These are phyloP conservation scores for Dichomitus squalens DNA, from an alignment of 1,284 basidiomycete species.

Conservation along the genomic window DNA sequence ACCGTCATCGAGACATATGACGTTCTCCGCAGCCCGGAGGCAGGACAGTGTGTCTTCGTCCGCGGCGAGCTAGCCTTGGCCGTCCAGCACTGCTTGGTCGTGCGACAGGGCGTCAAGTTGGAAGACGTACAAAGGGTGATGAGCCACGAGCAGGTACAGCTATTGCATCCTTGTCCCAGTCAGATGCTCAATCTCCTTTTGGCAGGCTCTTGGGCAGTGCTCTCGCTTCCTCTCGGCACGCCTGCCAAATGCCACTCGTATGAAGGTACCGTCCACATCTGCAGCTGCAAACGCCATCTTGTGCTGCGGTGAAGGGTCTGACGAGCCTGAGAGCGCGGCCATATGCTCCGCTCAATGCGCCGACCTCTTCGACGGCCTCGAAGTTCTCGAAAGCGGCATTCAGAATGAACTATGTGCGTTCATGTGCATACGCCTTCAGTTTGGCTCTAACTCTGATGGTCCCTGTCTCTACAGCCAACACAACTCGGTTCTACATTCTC, in stretches of 20 bases:
- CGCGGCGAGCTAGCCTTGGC: slow-evolving; percentile 58
- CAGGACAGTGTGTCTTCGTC: slow-evolving; percentile 50
- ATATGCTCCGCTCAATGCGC: slow-evolving; percentile 71
- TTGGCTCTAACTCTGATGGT: neutral
- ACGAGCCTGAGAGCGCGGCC: slow-evolving; percentile 56
- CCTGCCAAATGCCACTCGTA: slow-evolving; percentile 52
- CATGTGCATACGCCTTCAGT: neutral
- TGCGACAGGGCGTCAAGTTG: slow-evolving; percentile 53
- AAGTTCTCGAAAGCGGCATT: slow-evolving; percentile 59
- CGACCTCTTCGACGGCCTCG: slow-evolving; percentile 56
- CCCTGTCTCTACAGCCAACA: slow-evolving; percentile 48
- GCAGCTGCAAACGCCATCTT: slow-evolving; percentile 61
- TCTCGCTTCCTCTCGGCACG: slow-evolving; percentile 52
- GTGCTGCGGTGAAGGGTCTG: slow-evolving; percentile 30
- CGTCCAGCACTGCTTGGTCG: slow-evolving; percentile 71
- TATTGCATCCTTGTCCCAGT: neutral
- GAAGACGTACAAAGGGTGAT: slow-evolving; percentile 55
- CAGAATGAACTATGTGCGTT: slow-evolving; percentile 61
- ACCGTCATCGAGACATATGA: slow-evolving; percentile 77
- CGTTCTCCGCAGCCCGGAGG: slow-evolving; percentile 45
- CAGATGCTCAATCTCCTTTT: neutral
- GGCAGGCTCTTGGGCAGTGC: slow-evolving; percentile 79
- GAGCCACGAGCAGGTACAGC: slow-evolving; percentile 74
- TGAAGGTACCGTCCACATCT: slow-evolving; percentile 69
- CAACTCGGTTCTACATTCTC: slow-evolving; percentile 65